Percentiles rank a stretch among this genome's conserved stretches.
Evolutionary conservation across 768 basidiomycete genomes (phyloP).

Genomic region (Cantharellus anzutake): DNA sequence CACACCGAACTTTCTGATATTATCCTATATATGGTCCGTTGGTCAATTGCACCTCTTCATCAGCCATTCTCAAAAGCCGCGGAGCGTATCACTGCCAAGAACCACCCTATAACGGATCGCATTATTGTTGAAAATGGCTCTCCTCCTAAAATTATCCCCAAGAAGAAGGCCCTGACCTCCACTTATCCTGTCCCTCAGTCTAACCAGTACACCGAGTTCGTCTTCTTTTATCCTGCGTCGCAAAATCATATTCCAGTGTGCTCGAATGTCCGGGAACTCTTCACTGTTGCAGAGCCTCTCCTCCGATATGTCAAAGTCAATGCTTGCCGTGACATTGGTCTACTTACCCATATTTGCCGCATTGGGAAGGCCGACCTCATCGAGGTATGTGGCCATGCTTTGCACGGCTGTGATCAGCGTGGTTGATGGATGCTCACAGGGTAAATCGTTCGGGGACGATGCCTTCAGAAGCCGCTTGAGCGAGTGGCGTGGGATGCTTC

Average conservation of each 20-base stretch:
- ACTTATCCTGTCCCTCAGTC: slow-evolving; percentile 66
- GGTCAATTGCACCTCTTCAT: slow-evolving; percentile 54
- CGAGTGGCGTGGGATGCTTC: slow-evolving; percentile 60
- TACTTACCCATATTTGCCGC: slow-evolving; percentile 63
- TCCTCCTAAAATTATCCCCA: slow-evolving; percentile 26
- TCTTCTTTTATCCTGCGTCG: slow-evolving; percentile 89
- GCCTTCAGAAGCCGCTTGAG: slow-evolving; percentile 24
- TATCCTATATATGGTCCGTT: slow-evolving; percentile 52
- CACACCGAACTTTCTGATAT: slow-evolving; percentile 75
- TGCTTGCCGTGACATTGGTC: slow-evolving; percentile 55
- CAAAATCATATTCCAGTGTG: slow-evolving; percentile 47
- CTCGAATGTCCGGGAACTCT: slow-evolving; percentile 43
- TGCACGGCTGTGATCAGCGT: not conserved
- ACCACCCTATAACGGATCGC: slow-evolving; percentile 43
- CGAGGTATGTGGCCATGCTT: slow-evolving; percentile 4
- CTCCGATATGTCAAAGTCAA: slow-evolving; percentile 67
- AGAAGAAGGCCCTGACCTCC: slow-evolving; percentile 50
- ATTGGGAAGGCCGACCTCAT: slow-evolving; percentile 44
- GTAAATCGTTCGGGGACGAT: not conserved
- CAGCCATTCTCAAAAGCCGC: slow-evolving; percentile 8
- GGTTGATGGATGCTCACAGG: not conserved
- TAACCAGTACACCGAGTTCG: slow-evolving; percentile 54
- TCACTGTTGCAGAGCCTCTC: slow-evolving; percentile 58
- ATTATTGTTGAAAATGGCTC: slow-evolving; percentile 40
- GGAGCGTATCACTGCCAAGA: slow-evolving; percentile 15